Conservation (phyloP, 2,329 filamentous ascomycete species). For the Fusarium haematococcum region DNA sequence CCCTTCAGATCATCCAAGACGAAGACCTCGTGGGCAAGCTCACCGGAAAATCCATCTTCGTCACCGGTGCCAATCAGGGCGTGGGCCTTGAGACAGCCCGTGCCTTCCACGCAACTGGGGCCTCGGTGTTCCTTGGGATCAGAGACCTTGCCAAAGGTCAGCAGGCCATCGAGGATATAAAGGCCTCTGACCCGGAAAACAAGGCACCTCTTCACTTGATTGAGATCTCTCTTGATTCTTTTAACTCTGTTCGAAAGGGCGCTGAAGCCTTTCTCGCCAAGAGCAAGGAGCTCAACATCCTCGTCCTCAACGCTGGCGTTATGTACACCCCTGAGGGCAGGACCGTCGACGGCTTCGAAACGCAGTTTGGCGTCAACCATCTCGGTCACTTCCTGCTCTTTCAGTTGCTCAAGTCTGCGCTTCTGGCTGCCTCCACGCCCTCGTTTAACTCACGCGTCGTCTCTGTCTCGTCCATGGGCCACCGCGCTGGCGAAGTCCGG, state of each 20-base stretch:
- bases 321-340: constrained; percentile 23
- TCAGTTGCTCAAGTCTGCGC: constrained; percentile 57
- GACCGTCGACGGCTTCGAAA: constrained; percentile 35
- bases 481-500: constrained; percentile 39
- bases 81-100: constrained; percentile 14
- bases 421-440: too few relatives aligned
- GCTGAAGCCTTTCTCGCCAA: not conserved
- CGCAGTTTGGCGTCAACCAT: constrained; percentile 45
- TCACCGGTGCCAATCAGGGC: constrained; percentile 26
- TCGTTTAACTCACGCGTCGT: constrained; percentile 61
- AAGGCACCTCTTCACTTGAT: not conserved
- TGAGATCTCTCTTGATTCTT: constrained; percentile 5
- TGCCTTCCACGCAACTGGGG: constrained; percentile 10
- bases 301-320: constrained; percentile 18
- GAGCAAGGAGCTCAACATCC: not conserved
- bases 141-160: constrained; percentile 4
- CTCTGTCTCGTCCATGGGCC: constrained; percentile 56
- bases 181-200: not conserved
- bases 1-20: constrained; percentile 17
- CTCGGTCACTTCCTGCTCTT: constrained; percentile 45
- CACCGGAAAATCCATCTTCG: not conserved
- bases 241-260: constrained; percentile 2
- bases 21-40: not conserved
- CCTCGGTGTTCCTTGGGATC: constrained; percentile 8
- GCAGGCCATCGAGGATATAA: constrained; percentile 5